Base-by-base conservation (phyloP, 352 stramenopile genomes). In the Pythium sp. region DNA sequence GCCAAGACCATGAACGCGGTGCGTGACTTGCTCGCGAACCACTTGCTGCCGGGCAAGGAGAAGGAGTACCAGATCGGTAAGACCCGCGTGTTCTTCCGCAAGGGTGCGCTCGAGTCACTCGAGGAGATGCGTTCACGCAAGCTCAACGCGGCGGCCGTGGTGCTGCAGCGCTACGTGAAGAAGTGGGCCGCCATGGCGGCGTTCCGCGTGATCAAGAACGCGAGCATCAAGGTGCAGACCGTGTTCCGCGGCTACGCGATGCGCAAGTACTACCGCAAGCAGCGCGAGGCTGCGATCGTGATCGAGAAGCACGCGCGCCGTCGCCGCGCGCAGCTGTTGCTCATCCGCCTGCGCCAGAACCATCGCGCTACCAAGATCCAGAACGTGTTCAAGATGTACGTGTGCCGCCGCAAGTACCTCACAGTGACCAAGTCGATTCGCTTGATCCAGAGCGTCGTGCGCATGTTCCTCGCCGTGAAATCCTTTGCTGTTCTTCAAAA, bases 51-150 rank as follows among this genome's bases (percentile, higher is more conserved):
- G 20, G 76, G 74, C 64, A 82, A 92, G 60, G 71, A 83, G 30
- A 82, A 67, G 38, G 74, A 92, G 70, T 95, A 90, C 70, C 86
- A 95, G 67, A 61, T 94, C n/a, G 87, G 87, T 68, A 98, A 98
- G 74, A 98, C 92, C 14, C 92, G 89, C 49, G 85, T 98, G 15
- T 99, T 98, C 71, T 98, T 98, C 80, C 86, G 89, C 64, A 87
- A 96, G 62, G 94, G 94, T 14, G 92, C 91, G 5, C 80, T 98
- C 11, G 96, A 99, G 80, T 72, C 71, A 20, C 84, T 98, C 1
- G 96, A 99, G 64, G 87, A 95, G 69, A 73, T 86, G 58, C 84
- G 87, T 11, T 92, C 87, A 51, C 81, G 82, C 63, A 87, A 88
- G 70, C 88, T 93, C 69, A 93, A 93, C 64, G 73, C 81, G 3